Evolutionary conservation across 2,329 filamentous ascomycete species (phyloP).

Genomic region (Chaetomiaceae sp.): DNA sequence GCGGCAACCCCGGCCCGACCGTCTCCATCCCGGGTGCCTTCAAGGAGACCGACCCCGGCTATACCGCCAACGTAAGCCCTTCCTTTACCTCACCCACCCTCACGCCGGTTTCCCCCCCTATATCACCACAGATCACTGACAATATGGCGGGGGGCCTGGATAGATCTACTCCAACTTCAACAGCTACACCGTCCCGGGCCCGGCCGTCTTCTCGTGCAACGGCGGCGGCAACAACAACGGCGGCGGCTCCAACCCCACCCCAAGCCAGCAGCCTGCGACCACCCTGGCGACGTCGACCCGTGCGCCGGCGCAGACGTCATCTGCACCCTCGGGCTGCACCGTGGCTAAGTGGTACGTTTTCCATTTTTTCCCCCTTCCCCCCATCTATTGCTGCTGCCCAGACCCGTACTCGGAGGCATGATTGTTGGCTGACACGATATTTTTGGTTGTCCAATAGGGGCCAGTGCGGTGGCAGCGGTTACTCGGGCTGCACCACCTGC

Average conservation of each 20-base stretch:
- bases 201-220: constrained; percentile 22
- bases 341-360: constrained; percentile 29
- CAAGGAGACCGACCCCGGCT: constrained; percentile 42
- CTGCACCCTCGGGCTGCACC: constrained; percentile 14
- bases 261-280: constrained; percentile 4
- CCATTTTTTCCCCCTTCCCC: background rate
- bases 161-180: constrained; percentile 28
- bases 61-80: constrained; percentile 41
- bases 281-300: constrained; percentile 16
- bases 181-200: constrained; percentile 28
- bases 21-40: constrained; percentile 42
- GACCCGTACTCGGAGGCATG: too few relatives aligned
- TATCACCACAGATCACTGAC: background rate
- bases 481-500: constrained; percentile 36
- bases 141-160: background rate
- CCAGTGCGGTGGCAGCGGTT: constrained; percentile 39
- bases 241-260: constrained; percentile 5
- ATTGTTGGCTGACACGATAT: background rate
- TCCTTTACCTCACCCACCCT: too few relatives aligned
- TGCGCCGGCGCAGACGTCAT: background rate
- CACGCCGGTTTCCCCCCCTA: background rate
- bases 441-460: constrained; percentile 17
- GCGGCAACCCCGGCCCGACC: constrained; percentile 29
- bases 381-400: too few relatives aligned
- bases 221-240: constrained; percentile 17